A percentile compares a stretch with the other conserved stretches of the same genome.
phyloP scores from a whole-genome alignment of 2,329 filamentous ascomycete genomes.

The Colletotrichum camelliae region DNA sequence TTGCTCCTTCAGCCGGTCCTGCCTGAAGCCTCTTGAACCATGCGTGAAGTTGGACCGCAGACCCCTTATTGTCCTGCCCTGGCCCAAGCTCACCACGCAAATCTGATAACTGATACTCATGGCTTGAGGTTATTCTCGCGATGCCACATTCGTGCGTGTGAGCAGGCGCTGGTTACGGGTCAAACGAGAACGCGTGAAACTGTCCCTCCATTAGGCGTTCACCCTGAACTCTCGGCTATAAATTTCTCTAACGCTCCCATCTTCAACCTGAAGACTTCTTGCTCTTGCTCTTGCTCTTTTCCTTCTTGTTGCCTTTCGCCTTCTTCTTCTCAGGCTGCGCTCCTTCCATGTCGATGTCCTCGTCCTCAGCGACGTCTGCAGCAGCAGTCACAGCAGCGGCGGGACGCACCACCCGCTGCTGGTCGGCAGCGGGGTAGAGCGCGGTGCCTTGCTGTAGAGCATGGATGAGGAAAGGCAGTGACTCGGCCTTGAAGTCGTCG shows the following conservation, averaged over 20 bases:
- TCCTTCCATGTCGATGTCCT: not conserved
- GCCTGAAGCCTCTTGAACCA: not conserved
- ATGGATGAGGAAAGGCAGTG: conserved; percentile 68
- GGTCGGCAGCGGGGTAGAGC: conserved; percentile 60
- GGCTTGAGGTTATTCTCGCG: not conserved
- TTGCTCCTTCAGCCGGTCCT: not conserved
- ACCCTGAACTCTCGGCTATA: not conserved
- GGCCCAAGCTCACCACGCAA: not conserved
- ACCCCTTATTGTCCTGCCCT: not conserved
- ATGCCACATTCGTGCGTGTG: not conserved
- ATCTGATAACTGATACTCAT: not conserved
- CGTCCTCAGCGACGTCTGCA: not conserved
- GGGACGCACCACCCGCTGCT: conserved; percentile 27
- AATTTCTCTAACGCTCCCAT: not conserved
- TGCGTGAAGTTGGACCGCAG: not conserved
- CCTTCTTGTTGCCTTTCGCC: not conserved
- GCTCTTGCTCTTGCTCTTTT: conserved; percentile 3
- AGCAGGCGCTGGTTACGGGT: not conserved
- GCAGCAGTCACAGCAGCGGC: not conserved
- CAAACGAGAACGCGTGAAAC: not conserved
- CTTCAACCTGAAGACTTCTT: conserved; percentile 5
- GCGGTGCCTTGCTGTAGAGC: conserved; percentile 71
- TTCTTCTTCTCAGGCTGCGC: not conserved
- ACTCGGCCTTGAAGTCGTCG: conserved; percentile 72
- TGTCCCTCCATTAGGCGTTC: not conserved